Conservation (phyloP, 176 grass and related monocot species). For the Aegilops tauschii region DNA sequence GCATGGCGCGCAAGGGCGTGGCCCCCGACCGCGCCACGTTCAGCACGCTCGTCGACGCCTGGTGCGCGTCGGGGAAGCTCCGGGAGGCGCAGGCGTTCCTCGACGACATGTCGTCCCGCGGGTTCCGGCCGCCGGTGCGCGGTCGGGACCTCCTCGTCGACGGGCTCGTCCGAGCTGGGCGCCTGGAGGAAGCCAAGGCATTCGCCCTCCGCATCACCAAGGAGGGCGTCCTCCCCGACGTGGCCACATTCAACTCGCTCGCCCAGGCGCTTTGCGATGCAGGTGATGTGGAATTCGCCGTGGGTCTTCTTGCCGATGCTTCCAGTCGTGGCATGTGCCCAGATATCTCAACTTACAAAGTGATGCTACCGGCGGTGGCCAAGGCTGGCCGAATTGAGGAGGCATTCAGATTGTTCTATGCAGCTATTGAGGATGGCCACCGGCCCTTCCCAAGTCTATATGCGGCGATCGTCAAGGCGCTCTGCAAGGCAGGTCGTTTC, state of each 20-base stretch:
- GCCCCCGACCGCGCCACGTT: conserved; percentile 77
- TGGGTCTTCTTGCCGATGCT: conserved; percentile 63
- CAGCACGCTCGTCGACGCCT: conserved; percentile 83
- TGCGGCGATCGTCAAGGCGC: conserved; percentile 80
- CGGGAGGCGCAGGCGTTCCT: conserved; percentile 86
- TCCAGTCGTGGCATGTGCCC: conserved; percentile 70
- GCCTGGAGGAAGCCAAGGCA: conserved; percentile 76
- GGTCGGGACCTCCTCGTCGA: conserved; percentile 81
- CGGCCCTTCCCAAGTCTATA: conserved; percentile 85
- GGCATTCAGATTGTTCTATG: conserved; percentile 76
- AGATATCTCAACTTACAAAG: conserved; percentile 95
- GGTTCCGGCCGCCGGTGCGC: conserved; percentile 76
- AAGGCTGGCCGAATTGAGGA: conserved; percentile 80
- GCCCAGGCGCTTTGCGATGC: conserved; percentile 71
- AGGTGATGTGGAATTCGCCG: conserved; percentile 58
- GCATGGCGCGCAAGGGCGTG: conserved; percentile 77
- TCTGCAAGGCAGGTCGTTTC: conserved; percentile 78
- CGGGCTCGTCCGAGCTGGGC: conserved; percentile 78
- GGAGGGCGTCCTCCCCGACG: conserved; percentile 87
- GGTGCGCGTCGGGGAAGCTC: conserved; percentile 89
- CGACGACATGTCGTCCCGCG: conserved; percentile 79
- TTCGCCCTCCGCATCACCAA: conserved; percentile 93
- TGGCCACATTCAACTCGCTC: conserved; percentile 85
- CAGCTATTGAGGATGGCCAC: conserved; percentile 71
- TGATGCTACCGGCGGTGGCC: conserved; percentile 76